A percentile compares a stretch with the other conserved stretches of the same genome.
These are phyloP conservation scores for Mortierella sp. DNA, from an alignment of 371 early-diverging fungal genomes.

Conservation along the genomic window DNA sequence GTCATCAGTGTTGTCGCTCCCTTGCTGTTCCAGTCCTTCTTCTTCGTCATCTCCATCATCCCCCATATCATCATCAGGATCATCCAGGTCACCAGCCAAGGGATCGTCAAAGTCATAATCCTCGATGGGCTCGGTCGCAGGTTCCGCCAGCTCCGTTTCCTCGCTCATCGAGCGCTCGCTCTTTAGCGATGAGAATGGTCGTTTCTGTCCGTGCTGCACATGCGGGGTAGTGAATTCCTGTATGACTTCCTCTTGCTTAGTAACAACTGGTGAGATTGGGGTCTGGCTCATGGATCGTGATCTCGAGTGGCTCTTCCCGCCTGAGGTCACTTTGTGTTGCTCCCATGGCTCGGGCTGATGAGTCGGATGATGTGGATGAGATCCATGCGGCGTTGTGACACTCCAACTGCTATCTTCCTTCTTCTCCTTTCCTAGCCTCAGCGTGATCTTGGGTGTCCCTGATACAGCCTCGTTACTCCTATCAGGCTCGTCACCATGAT, in stretches of 20 bases:
- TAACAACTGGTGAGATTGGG: background rate
- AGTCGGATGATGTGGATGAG: slow-evolving; percentile 3
- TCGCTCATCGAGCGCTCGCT: slow-evolving; percentile 10
- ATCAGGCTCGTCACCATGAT: background rate
- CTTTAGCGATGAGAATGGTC: slow-evolving; percentile 22
- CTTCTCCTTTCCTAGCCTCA: slow-evolving; percentile 15
- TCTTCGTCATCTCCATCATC: slow-evolving; percentile 42
- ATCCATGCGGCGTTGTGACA: slow-evolving; percentile 4
- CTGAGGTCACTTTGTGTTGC: slow-evolving; percentile 1
- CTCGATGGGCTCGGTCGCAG: background rate
- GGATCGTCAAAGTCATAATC: slow-evolving; percentile 30
- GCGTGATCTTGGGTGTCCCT: slow-evolving; percentile 18
- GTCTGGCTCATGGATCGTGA: slow-evolving; percentile 23
- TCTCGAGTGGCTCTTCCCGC: slow-evolving; percentile 12
- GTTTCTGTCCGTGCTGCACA: slow-evolving; percentile 25
- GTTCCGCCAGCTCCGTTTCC: slow-evolving; percentile 4
- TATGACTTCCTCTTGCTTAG: slow-evolving; percentile 31
- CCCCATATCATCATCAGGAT: slow-evolving; percentile 50
- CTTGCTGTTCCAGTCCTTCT: slow-evolving; percentile 15
- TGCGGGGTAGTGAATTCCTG: background rate
- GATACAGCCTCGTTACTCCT: slow-evolving; percentile 5
- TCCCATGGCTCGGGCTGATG: background rate
- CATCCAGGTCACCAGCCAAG: slow-evolving; percentile 53
- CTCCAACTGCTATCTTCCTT: slow-evolving; percentile 2
- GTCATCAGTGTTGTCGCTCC: slow-evolving; percentile 18